A percentile compares a stretch with the other conserved stretches of the same genome.
Conservation (phyloP, 2,329 filamentous ascomycete species). For the Waltergamsia citrina region DNA sequence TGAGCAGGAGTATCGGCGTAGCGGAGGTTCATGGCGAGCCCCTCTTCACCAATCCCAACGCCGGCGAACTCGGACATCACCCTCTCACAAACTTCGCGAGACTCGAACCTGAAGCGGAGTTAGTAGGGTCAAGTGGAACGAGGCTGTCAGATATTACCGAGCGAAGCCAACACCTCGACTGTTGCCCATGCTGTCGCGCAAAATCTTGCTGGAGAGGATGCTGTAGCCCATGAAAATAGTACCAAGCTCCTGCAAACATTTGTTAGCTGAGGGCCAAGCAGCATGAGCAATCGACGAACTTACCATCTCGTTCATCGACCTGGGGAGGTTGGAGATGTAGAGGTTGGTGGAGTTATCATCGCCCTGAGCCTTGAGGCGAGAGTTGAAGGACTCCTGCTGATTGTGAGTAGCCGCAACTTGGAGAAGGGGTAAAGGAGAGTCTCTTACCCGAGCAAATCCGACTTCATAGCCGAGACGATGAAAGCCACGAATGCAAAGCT, state of each 20-base stretch:
- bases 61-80: conserved; percentile 85
- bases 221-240: conserved; percentile 71
- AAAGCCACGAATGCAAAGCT: conserved; percentile 93
- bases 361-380: conserved; percentile 90
- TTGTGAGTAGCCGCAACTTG: conserved; percentile 12
- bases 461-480: conserved; percentile 94
- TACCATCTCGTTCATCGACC: conserved; percentile 83
- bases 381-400: conserved; percentile 87
- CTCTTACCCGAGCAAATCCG: conserved; percentile 79
- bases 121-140: not conserved
- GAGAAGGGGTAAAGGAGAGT: conserved; percentile 2
- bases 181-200: conserved; percentile 82
- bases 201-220: conserved; percentile 89
- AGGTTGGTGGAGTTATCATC: conserved; percentile 88
- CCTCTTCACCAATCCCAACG: conserved; percentile 63
- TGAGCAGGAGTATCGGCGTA: conserved; percentile 96
- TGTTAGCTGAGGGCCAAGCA: not conserved
- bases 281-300: conserved; percentile 19
- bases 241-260: conserved; percentile 51
- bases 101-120: conserved; percentile 62
- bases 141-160: conserved; percentile 49
- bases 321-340: conserved; percentile 95
- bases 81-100: conserved; percentile 79
- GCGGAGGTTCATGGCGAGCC: conserved; percentile 81
- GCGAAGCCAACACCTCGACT: conserved; percentile 97